phyloP scores from a whole-genome alignment of 1,139 yeast species.

The Zygosaccharomyces sapae region DNA sequence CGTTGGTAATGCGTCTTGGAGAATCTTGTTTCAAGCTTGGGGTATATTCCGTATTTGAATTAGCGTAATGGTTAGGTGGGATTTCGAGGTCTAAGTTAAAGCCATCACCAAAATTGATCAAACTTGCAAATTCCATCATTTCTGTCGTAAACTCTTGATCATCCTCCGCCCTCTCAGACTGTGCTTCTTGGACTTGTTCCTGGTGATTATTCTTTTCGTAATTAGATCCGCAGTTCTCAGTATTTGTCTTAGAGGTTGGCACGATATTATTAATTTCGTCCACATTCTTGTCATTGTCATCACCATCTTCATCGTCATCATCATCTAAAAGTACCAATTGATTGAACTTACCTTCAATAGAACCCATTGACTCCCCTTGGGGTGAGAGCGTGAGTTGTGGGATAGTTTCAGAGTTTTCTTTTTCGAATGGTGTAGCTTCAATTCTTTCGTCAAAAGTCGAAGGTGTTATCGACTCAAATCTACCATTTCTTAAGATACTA shows the following conservation, averaged over 20 bases:
- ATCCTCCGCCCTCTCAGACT: too few relatives aligned
- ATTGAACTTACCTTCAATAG: slow-evolving; percentile 29
- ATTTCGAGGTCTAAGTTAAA: slow-evolving; percentile 33
- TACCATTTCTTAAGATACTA: slow-evolving; percentile 49
- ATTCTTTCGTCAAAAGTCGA: slow-evolving; percentile 8
- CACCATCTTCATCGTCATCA: slow-evolving; percentile 3
- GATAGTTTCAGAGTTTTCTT: slow-evolving; percentile 1
- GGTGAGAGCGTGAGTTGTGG: slow-evolving; percentile 3
- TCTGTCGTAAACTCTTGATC: slow-evolving; percentile 38
- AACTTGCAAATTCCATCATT: slow-evolving; percentile 58
- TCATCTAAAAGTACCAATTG: slow-evolving; percentile 23
- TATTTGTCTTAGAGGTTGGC: background rate
- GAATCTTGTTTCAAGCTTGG: slow-evolving; percentile 2
- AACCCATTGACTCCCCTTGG: slow-evolving; percentile 21
- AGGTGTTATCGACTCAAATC: slow-evolving; percentile 25
- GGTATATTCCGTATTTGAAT: too few relatives aligned
- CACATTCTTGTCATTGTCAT: too few relatives aligned
- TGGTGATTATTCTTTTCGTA: background rate
- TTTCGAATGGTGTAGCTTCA: slow-evolving; percentile 1
- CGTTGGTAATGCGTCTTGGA: slow-evolving; percentile 1
- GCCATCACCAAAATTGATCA: slow-evolving; percentile 56
- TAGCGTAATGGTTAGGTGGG: background rate
- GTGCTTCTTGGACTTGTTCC: too few relatives aligned
- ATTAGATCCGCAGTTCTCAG: background rate
- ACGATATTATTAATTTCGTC: too few relatives aligned